A percentile compares a stretch with the other conserved stretches of the same genome.
Conservation (phyloP, 768 basidiomycete species). For the Amanita inopinata region DNA sequence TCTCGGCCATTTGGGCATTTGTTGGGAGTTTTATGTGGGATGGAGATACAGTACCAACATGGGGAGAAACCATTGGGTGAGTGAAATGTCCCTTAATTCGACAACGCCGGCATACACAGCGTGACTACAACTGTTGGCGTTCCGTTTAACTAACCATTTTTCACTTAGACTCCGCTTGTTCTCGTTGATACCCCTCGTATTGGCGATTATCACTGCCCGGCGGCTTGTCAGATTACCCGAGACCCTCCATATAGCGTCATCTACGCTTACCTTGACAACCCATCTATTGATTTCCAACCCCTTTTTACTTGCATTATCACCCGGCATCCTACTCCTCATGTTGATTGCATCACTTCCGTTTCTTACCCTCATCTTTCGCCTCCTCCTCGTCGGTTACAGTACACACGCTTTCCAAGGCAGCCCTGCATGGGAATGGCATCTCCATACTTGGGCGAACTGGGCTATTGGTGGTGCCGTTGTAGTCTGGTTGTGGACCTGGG, state of each 20-base stretch:
- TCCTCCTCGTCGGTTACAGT: slow-evolving; percentile 60
- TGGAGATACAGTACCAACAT: slow-evolving; percentile 46
- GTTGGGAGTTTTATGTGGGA: slow-evolving; percentile 67
- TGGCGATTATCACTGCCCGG: slow-evolving; percentile 63
- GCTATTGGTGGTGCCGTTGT: slow-evolving; percentile 40
- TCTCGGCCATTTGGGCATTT: slow-evolving; percentile 76
- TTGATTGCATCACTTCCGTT: slow-evolving; percentile 73
- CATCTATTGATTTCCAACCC: slow-evolving; percentile 63
- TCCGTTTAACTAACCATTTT: background rate
- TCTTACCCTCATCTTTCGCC: slow-evolving; percentile 65
- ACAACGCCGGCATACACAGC: too few relatives aligned
- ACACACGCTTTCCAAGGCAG: slow-evolving; percentile 15
- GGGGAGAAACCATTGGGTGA: slow-evolving; percentile 78
- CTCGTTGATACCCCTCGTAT: slow-evolving; percentile 59
- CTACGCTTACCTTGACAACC: slow-evolving; percentile 50
- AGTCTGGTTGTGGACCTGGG: slow-evolving; percentile 69
- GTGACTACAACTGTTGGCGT: background rate
- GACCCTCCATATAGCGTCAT: slow-evolving; percentile 57
- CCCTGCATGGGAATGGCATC: slow-evolving; percentile 29
- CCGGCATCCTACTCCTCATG: slow-evolving; percentile 55
- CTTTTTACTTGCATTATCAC: slow-evolving; percentile 66
- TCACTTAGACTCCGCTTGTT: slow-evolving; percentile 58
- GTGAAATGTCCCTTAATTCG: slow-evolving; percentile 18
- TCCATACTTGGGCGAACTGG: slow-evolving; percentile 32
- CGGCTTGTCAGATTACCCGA: slow-evolving; percentile 64